phyloP scores from a whole-genome alignment of 2,329 filamentous ascomycete species.

The Dothideomycetes sp. region DNA sequence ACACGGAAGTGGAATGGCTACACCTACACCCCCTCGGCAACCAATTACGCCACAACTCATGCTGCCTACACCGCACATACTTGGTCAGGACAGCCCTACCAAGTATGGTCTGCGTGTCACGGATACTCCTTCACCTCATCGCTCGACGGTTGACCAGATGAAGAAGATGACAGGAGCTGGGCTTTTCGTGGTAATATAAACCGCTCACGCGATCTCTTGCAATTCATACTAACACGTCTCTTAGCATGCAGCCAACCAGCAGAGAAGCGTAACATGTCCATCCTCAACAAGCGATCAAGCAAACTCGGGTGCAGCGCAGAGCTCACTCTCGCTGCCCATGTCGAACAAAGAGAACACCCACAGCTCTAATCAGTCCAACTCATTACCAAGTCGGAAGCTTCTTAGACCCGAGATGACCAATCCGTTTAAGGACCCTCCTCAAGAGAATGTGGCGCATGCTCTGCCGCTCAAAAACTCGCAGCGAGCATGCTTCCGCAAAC shows the following conservation, averaged over 20 bases:
- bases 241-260: constrained; percentile 9
- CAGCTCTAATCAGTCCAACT: not conserved
- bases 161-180: constrained; percentile 16
- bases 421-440: constrained; percentile 4
- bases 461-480: constrained; percentile 6
- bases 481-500: constrained; percentile 1
- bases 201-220: too few relatives aligned
- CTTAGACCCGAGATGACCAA: not conserved
- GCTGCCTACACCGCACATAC: constrained; percentile 13
- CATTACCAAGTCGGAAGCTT: not conserved
- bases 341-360: not conserved
- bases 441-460: constrained; percentile 9
- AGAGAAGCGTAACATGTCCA: constrained; percentile 1
- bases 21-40: constrained; percentile 9
- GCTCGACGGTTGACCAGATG: not conserved
- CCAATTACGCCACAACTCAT: constrained; percentile 8
- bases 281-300: constrained; percentile 4
- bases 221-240: not conserved
- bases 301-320: constrained; percentile 1
- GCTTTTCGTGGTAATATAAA: constrained; percentile 12
- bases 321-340: constrained; percentile 4
- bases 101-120: constrained; percentile 14
- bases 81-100: constrained; percentile 16
- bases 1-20: constrained; percentile 11
- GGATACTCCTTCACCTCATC: constrained; percentile 11